Base-by-base conservation (phyloP, 1,139 yeast genomes). In the Saccharomyces hybrid region DNA sequence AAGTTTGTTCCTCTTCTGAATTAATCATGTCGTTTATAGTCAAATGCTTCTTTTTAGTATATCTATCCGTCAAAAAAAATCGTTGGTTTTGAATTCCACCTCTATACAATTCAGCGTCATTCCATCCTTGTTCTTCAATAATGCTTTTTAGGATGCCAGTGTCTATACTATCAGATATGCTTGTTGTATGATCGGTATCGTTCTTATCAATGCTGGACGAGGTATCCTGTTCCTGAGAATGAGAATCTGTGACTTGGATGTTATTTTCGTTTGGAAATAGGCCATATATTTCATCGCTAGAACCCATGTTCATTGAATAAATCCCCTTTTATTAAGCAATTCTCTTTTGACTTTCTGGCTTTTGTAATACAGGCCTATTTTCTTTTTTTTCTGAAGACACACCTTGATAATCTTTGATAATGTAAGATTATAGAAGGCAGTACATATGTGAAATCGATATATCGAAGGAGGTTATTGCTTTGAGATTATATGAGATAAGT, bases 201-300 rank as follows among this genome's bases (percentile, higher is more conserved):
- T 48, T 38, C 24, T 38, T 38, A 38, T 7, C 26, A 38, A 38
- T 11, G 44, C 21, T 38, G n/a, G 44, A 16, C 12, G 44, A 38
- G 11, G 24, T 32, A 32, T 26, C n/a, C 6, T 12, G 28, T 32
- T 48, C 44, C 14, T 21, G 31, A 14, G 26, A 27, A 11, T 34
- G 49, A 12, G 54, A 52, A 27, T 52, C 42, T 26, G 51, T n/a
- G 24, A 57, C 49, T 26, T 60, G 60, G 32, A 62, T 54, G 51
- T 62, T 62, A 48, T 61, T 60, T 24, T 53, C 54, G 27, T 56
- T 55, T 14, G 66, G 66, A 56, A 63, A 63, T 42, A 63, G 53
- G 19, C 59, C 64, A 32, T 49, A 16, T 32, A 19, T 4, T 16
- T 38, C 24, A 24, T 38, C 8, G 24, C 11, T 19, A 16, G 44